Base-by-base conservation (phyloP, 140 eudicot genomes). In the Senecio squalidus region DNA sequence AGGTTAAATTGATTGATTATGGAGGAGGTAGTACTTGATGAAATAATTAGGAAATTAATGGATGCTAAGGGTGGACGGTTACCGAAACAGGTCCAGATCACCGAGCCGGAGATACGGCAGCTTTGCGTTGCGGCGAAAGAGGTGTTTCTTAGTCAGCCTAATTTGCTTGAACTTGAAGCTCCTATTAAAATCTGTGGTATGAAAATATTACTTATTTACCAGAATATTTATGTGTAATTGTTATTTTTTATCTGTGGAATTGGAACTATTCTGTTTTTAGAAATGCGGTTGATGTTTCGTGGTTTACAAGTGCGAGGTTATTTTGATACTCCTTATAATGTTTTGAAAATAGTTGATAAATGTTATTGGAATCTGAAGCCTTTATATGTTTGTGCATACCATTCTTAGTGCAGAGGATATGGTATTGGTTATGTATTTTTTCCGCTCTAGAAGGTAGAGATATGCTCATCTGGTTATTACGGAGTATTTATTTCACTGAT, bases 81-180 rank as follows among this genome's bases (percentile, higher is more conserved):
- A 48, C 72, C 75, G 53, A 81, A 76, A 60, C 95, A 85, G 76
- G 84, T 78, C 48, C 81, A 73, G 73, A 69, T 85, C 3, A 68
- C 79, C 17, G 95, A 85, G 72, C 41, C 82, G 48, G 95, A 85
- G 72, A 82, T 85, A 18, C 57, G 76, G 36, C 86, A 67, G 74
- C 82, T 85, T 10, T 85, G 95, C 64, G 64, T 53, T 26, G 72
- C 86, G 6, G 74, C 95, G 39, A 82, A 71, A 70, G 95, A 82
- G 34, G 74, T 85, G n/a, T 85, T 85, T 58, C 84, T 85, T 7
- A 59, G 82, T 23, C 95, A 85, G 60, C 95, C 95, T 34, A 85
- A 82, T 60, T 81, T 85, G 72, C 90, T 85, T 1, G 95, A 85
- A 62, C 89, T 85, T 26, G 95, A 85, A 71, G 95, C 95, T 75